Base-by-base conservation (phyloP, 768 basidiomycete species). In the Trametes punicea region DNA sequence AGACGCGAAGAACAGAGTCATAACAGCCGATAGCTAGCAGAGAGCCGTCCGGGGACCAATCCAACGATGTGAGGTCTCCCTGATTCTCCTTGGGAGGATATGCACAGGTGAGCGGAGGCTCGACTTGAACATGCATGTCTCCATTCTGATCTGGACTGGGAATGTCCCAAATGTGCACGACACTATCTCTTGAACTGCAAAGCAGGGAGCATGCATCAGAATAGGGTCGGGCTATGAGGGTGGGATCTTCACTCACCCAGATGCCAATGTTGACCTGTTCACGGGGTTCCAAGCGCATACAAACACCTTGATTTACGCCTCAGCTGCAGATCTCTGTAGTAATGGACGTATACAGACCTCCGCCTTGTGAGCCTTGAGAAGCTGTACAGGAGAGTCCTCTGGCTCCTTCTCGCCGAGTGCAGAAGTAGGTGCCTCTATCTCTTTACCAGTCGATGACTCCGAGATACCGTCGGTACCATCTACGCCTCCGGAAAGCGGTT, bases 281-380 rank as follows among this genome's bases (percentile, higher is more conserved):
- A 71, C 74, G 11, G 90, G 89, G 70, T 89, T 92, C 77, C 88
- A 93, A 4, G 85, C 81, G 52, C 88, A 88, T 6, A 88, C 83
- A 51, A 91, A 93, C 6, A 93, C 87, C 89, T 91, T 53, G 18
- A 36, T n/a, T 15, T 27, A 11, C 6, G 20, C 26, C 25, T 52
- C n/a, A 29, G 23, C 50, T 26, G 51, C 36, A 58, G 29, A 20
- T 23, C 26, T 41, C n/a, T 21, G 45, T 34, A 44, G 44, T 18
- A 45, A 40, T 18, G 23, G 30, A 44, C 51, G 20, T 20, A 39
- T 20, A 51, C 57, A 40, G 15, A 64, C 59, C 56, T 65, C 63
- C 36, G 34, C 68, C 56, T 78, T 77, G 62, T 91, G 89, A n/a
- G 78, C 63, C 33, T 57, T 54, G 8, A 64, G 33, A 15, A 61